Percentiles rank a stretch among this genome's conserved stretches.
phyloP scores from a whole-genome alignment of 108 stramenopile genomes.

The Cyclotella kingstonii region DNA sequence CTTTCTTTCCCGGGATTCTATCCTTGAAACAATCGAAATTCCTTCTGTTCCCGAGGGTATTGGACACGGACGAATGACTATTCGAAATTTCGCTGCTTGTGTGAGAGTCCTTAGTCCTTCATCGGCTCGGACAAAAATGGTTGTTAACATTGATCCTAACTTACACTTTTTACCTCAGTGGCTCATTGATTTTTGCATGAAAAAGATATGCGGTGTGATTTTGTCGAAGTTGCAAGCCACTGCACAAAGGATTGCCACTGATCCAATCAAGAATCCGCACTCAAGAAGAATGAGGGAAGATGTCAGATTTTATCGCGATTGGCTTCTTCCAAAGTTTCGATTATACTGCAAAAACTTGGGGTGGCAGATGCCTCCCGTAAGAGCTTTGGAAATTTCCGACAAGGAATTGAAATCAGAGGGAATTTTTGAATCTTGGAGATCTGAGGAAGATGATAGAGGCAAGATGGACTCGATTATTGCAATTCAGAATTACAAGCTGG shows the following conservation, averaged over 20 bases:
- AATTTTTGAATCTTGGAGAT: constrained; percentile 42
- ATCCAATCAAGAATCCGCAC: constrained; percentile 78
- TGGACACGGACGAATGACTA: constrained; percentile 77
- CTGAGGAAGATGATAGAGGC: constrained; percentile 4
- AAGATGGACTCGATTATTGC: not conserved
- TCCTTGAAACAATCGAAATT: constrained; percentile 55
- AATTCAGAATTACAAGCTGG: constrained; percentile 4
- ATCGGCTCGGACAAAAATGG: constrained; percentile 66
- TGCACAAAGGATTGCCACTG: constrained; percentile 62
- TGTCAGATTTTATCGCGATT: constrained; percentile 77
- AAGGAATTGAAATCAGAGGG: constrained; percentile 43
- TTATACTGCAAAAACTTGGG: constrained; percentile 64
- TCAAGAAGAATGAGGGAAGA: constrained; percentile 80
- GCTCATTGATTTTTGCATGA: constrained; percentile 91
- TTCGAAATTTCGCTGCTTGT: constrained; percentile 66
- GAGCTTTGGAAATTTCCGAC: constrained; percentile 66
- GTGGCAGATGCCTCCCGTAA: constrained; percentile 80
- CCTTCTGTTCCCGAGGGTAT: constrained; percentile 66
- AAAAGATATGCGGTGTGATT: constrained; percentile 85
- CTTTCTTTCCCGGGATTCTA: constrained; percentile 53
- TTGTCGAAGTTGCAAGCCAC: constrained; percentile 75
- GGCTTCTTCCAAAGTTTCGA: constrained; percentile 85
- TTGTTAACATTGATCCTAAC: constrained; percentile 91
- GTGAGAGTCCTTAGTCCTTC: constrained; percentile 78
- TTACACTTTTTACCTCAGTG: constrained; percentile 74